Percentiles rank a stretch among this genome's conserved stretches.
Conservation (phyloP, 2,329 filamentous ascomycete species). For the Falciphora oryzae region DNA sequence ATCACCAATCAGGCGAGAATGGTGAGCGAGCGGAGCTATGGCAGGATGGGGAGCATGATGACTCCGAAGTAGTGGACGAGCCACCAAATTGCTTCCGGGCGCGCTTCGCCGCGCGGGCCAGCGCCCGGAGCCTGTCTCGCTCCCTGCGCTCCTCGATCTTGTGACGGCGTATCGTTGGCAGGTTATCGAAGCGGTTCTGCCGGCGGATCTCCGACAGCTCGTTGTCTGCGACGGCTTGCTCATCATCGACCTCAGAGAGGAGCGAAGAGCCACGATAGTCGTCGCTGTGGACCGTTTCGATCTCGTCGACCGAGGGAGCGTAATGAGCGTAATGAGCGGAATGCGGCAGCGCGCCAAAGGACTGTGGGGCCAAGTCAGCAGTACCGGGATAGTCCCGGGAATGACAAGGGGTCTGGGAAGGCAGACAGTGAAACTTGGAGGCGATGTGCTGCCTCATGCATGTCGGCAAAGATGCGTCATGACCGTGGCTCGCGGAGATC, state of each 20-base stretch:
- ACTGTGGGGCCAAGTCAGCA: background rate
- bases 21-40: too few relatives aligned
- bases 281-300: background rate
- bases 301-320: background rate
- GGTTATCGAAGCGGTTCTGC: background rate
- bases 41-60: background rate
- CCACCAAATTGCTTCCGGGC: background rate
- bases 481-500: background rate
- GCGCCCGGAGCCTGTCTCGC: too few relatives aligned
- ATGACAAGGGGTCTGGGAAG: background rate
- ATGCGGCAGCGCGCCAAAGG: background rate
- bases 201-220: too few relatives aligned
- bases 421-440: background rate
- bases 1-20: background rate
- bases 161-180: background rate
- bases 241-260: background rate
- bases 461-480: too few relatives aligned
- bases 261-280: background rate
- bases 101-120: background rate
- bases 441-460: background rate
- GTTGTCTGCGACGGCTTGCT: background rate
- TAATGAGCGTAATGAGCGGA: too few relatives aligned
- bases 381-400: background rate
- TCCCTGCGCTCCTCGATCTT: background rate
- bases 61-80: background rate